Conservation (phyloP, 257 asterid species). For the Hygrophila difformis region DNA sequence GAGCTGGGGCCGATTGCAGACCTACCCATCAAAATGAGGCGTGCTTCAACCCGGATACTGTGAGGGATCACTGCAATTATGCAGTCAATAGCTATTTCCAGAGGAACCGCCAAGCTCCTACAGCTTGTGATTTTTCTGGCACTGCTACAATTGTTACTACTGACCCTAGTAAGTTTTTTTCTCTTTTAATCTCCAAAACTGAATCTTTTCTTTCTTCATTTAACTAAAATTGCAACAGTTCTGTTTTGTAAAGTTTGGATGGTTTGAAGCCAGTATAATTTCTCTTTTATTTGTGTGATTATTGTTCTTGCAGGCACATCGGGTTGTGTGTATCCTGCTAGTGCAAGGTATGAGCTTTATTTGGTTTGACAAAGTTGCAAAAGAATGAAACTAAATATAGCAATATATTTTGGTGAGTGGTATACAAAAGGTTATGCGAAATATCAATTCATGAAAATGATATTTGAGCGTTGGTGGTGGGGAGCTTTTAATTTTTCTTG, state of each 20-base stretch:
- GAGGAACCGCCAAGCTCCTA: constrained; percentile 41
- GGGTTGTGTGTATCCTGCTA: constrained; percentile 58
- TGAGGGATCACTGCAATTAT: constrained; percentile 69
- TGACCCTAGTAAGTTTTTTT: constrained; percentile 57
- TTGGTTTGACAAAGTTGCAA: constrained; percentile 8
- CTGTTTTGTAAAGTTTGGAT: constrained; percentile 6
- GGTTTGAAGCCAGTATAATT: not conserved
- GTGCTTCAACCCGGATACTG: constrained; percentile 68
- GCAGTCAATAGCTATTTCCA: constrained; percentile 87
- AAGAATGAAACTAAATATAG: not conserved
- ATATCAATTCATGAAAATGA: constrained; percentile 13
- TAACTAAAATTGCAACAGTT: constrained; percentile 1
- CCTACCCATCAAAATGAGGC: constrained; percentile 46
- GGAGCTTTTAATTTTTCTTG: constrained; percentile 18
- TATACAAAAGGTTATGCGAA: not conserved
- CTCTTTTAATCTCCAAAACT: not conserved
- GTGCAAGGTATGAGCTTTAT: constrained; percentile 50
- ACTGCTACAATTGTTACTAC: constrained; percentile 36
- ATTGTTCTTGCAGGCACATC: constrained; percentile 45
- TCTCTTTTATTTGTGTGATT: constrained; percentile 1
- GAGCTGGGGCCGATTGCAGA: constrained; percentile 79
- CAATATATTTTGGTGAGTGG: not conserved
- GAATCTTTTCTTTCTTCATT: not conserved
- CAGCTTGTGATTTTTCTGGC: constrained; percentile 70
- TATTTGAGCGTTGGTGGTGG: constrained; percentile 16